These are phyloP conservation scores for Thermothelomyces thermophilus DNA, from an alignment of 2,329 filamentous ascomycete species.

Conservation along the genomic window DNA sequence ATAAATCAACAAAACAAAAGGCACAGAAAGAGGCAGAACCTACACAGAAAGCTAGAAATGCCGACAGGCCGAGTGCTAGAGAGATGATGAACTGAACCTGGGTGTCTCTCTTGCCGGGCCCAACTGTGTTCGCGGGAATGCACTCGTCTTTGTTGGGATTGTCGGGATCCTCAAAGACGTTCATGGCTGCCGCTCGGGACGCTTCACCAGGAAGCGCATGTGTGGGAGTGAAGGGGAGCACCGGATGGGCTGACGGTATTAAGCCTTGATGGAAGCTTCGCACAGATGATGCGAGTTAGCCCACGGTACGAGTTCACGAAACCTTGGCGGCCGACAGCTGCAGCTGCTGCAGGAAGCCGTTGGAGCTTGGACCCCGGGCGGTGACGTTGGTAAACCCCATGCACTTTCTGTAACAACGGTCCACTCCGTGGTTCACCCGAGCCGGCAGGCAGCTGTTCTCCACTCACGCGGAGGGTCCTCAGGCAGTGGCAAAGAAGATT, in stretches of 20 bases:
- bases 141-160: constrained; percentile 22
- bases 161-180: constrained; percentile 18
- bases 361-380: background rate
- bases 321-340: background rate
- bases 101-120: constrained; percentile 40
- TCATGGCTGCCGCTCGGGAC: constrained; percentile 19
- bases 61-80: constrained; percentile 58
- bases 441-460: background rate
- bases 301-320: background rate
- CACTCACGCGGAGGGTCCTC: background rate
- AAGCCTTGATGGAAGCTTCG: background rate
- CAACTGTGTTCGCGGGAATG: constrained; percentile 26
- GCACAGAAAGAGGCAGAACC: constrained; percentile 25
- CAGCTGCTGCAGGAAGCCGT: no score
- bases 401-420: no score
- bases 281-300: background rate
- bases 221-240: background rate
- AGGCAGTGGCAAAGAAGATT: background rate
- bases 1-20: background rate
- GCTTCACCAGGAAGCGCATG: constrained; percentile 5
- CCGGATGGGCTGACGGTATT: background rate
- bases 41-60: constrained; percentile 73
- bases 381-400: no score
- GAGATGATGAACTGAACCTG: constrained; percentile 68
- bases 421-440: no score